Base-by-base conservation (phyloP, 805 yeast genomes). In the Saitoella complicata region DNA sequence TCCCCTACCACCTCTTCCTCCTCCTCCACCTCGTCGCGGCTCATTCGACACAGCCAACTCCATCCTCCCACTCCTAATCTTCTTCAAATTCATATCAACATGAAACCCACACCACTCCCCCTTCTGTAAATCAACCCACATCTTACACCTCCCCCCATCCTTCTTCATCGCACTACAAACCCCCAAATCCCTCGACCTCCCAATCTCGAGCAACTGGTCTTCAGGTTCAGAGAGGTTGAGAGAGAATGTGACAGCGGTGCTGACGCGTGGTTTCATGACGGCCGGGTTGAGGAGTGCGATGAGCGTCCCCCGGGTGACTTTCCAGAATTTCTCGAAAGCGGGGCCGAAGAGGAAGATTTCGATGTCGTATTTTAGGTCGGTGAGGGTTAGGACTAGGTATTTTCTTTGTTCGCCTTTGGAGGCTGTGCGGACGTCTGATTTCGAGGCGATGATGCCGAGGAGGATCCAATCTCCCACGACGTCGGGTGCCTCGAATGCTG, bases 201-300 rank as follows among this genome's bases (percentile, higher is more conserved):
- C 98, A 44, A 88, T 68, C 53, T 84, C 94, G 5, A 87, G 43
- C 1, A 88, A 62, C 32, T 73, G 67, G 44, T 72, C 68, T 31
- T 62, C 62, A 30, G 65, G 67, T 42, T 72, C 72, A 36, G 66
- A 71, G 2, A 86, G 58, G 3, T 71, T 64, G 13, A 86, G 57
- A 29, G 72, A 75, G 56, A 84, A 80, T 43, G 58, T 59, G 9
- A 48, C 54, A 56, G 61, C 62, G 57, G 11, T 68, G 62, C 52
- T 65, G 34, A 47, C 47, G 34, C 47, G 52, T 9, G 46, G 31
- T 2, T 49, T 49, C 44, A 54, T 72, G 5, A 85, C 64, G 1
- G 63, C 64, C 0, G 98, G 96, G 55, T 87, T 88, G 43, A 87
- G 59, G 1, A 88, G 56, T 0, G 80, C 80, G 7, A 87, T 60